A percentile compares a stretch with the other conserved stretches of the same genome.
These are phyloP conservation scores for Zopfochytrium polystomum DNA, from an alignment of 371 early-diverging fungal species.

Conservation along the genomic window DNA sequence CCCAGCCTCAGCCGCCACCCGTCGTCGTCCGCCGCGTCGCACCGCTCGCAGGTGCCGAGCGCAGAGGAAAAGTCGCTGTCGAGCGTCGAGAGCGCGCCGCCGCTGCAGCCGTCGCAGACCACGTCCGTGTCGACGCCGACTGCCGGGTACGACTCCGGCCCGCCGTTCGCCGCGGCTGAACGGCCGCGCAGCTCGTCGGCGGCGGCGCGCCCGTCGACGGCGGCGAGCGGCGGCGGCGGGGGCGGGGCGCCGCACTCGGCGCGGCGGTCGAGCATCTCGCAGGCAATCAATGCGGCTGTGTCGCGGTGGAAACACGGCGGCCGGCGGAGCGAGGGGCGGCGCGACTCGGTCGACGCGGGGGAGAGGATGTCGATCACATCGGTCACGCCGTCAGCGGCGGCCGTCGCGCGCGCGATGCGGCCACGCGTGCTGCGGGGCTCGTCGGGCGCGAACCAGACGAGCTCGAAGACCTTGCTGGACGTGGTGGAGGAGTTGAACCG, in stretches of 20 bases:
- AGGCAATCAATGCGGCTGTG: too few species aligned
- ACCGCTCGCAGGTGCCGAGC: too few species aligned
- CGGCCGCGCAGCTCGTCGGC: background rate
- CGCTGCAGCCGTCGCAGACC: background rate
- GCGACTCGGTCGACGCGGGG: background rate
- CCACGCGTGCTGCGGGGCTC: too few species aligned
- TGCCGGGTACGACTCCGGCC: background rate
- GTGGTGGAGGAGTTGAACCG: constrained; percentile 44
- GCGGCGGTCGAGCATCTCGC: too few species aligned
- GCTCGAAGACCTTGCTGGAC: constrained; percentile 51
- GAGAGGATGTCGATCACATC: background rate
- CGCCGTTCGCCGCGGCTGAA: background rate
- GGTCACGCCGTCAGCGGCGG: constrained; percentile 1
- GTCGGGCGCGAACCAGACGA: constrained; percentile 29
- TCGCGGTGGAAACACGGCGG: too few species aligned
- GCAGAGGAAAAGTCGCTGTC: too few species aligned
- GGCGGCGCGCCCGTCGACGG: too few species aligned
- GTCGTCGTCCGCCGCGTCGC: background rate
- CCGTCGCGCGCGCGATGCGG: background rate
- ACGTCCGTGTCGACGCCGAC: background rate
- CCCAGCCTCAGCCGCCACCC: background rate
- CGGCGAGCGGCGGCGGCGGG: too few species aligned
- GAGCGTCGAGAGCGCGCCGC: background rate
- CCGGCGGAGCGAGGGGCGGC: too few species aligned
- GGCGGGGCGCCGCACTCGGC: too few species aligned